Evolutionary conservation across 306 rosid species (phyloP).

Genomic region (Rubus idaeus): DNA sequence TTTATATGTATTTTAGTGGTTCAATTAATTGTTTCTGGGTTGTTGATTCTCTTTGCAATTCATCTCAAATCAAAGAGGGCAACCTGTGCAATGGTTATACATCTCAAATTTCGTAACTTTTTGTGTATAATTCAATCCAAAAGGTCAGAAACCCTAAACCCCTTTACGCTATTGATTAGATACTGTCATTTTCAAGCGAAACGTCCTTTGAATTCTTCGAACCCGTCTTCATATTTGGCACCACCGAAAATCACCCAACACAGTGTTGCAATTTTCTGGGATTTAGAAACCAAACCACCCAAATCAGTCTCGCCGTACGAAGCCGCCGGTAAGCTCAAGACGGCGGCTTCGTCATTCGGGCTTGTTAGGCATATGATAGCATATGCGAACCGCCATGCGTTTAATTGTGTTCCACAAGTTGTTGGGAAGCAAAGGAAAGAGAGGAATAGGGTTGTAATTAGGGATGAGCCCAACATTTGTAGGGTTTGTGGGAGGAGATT

Average conservation of each 20-base stretch:
- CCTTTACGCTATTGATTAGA: slow-evolving; percentile 19
- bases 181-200: slow-evolving; percentile 32
- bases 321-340: slow-evolving; percentile 68
- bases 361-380: slow-evolving; percentile 64
- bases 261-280: slow-evolving; percentile 82
- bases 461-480: slow-evolving; percentile 56
- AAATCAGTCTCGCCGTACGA: slow-evolving; percentile 61
- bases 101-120: slow-evolving; percentile 32
- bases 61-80: not conserved
- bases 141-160: slow-evolving; percentile 6
- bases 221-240: slow-evolving; percentile 13
- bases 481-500: slow-evolving; percentile 79
- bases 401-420: slow-evolving; percentile 49
- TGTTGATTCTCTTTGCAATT: not conserved
- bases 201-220: slow-evolving; percentile 6
- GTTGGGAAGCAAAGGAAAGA: slow-evolving; percentile 52
- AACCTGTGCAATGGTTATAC: slow-evolving; percentile 28
- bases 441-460: slow-evolving; percentile 56
- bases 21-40: not conserved
- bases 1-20: no score
- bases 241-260: slow-evolving; percentile 26
- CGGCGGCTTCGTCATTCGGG: slow-evolving; percentile 68
- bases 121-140: slow-evolving; percentile 16
- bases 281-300: slow-evolving; percentile 80
- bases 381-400: slow-evolving; percentile 59